Conservation (phyloP, 352 stramenopile genomes). For the Globisporangium abappressorium region DNA sequence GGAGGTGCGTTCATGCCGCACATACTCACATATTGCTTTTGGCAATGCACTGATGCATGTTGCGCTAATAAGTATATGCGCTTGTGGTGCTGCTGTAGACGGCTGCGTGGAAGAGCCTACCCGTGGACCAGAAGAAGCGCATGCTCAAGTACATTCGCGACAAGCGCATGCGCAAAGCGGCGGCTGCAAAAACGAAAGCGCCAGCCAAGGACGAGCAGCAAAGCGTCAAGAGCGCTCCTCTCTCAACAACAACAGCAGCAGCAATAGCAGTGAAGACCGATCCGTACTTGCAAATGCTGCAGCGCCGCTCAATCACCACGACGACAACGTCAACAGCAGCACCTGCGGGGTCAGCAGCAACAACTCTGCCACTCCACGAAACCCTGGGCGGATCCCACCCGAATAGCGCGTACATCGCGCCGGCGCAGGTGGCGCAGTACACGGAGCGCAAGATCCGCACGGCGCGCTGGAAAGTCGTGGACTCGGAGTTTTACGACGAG, state of each 20-base stretch:
- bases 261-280: slow-evolving; percentile 40
- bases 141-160: slow-evolving; percentile 84
- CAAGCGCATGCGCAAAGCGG: slow-evolving; percentile 35
- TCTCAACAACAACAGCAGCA: background rate
- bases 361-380: background rate
- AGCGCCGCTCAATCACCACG: slow-evolving; percentile 55
- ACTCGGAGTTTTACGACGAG: slow-evolving; percentile 69
- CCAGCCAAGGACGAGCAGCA: slow-evolving; percentile 1
- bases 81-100: slow-evolving; percentile 32
- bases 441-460: slow-evolving; percentile 41
- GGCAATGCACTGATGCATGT: background rate
- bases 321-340: slow-evolving; percentile 1
- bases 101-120: slow-evolving; percentile 66
- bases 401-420: slow-evolving; percentile 62
- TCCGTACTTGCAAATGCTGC: slow-evolving; percentile 79
- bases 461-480: slow-evolving; percentile 65
- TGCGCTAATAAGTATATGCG: background rate
- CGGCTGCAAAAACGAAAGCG: slow-evolving; percentile 13
- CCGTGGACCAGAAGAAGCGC: slow-evolving; percentile 72
- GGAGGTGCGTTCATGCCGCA: slow-evolving; percentile 33
- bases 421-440: slow-evolving; percentile 48
- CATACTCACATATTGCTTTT: background rate
- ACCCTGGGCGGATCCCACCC: slow-evolving; percentile 26
- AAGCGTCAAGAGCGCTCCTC: background rate
- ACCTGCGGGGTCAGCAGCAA: background rate